Evolutionary conservation across 2,329 filamentous ascomycete genomes (phyloP).

Genomic region (Aureobasidium mangrovei): DNA sequence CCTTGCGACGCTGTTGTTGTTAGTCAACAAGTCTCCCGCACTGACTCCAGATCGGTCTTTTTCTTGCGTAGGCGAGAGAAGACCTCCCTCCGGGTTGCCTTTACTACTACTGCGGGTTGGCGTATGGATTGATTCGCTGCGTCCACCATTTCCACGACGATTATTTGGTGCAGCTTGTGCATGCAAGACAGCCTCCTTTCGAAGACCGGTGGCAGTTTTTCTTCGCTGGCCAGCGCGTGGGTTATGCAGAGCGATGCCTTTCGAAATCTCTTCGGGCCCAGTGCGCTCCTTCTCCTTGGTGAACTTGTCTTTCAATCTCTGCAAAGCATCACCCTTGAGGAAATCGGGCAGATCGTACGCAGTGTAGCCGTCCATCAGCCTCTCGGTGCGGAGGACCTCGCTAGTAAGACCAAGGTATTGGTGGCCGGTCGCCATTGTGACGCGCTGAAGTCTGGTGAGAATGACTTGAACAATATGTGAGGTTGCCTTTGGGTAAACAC

Average conservation of each 20-base stretch:
- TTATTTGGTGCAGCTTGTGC: constrained; percentile 41
- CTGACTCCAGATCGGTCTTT: constrained; percentile 34
- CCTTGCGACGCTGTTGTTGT: constrained; percentile 58
- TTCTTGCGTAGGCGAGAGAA: constrained; percentile 10
- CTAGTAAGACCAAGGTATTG: constrained; percentile 86
- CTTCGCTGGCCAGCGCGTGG: constrained; percentile 55
- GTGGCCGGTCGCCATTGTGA: constrained; percentile 89
- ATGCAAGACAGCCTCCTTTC: constrained; percentile 71
- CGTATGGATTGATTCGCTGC: constrained; percentile 8
- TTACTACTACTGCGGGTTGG: neutral
- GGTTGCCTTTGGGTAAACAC: constrained; percentile 91
- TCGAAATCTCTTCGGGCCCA: constrained; percentile 69
- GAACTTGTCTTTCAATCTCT: constrained; percentile 89
- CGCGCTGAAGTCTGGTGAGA: constrained; percentile 82
- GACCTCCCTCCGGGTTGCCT: neutral
- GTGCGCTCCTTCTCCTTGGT: constrained; percentile 65
- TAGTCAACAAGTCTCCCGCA: constrained; percentile 65
- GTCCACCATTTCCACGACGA: constrained; percentile 7
- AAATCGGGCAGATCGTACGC: constrained; percentile 86
- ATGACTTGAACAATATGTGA: constrained; percentile 98
- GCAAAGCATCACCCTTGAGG: constrained; percentile 71
- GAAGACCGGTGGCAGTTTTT: constrained; percentile 62
- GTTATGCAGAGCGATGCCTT: constrained; percentile 94
- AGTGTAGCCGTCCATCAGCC: constrained; percentile 87
- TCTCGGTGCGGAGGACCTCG: constrained; percentile 87